Evolutionary conservation across 352 stramenopile species (phyloP), one percentile per base, ranked within the genome.

Genomic region (Phytophthora colocasiae): DNA sequence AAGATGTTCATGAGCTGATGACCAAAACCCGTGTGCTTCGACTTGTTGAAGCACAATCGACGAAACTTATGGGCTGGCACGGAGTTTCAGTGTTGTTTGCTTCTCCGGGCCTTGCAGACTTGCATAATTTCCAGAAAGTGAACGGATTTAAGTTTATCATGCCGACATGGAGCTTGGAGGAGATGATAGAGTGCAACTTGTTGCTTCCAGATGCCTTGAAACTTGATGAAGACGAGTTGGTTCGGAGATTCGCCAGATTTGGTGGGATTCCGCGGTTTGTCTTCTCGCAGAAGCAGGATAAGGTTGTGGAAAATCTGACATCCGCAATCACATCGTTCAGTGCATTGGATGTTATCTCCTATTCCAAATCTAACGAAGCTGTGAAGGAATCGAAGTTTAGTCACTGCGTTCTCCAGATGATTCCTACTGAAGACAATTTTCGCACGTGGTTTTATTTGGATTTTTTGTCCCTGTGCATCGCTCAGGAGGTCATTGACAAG

Each of bases 11-110:
- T 14, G 31, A 4, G 7, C 9, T 47, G 17, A 11, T 15, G 40
- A n/a, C 5, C n/a, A 47, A 47, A 47, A n/a, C n/a, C 17, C 7
- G 14, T 46, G 60, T 75, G 32, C 14, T 75, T 60, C 66, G 66
- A 26, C 66, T 75, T 26, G 63, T 75, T 19, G 60, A 75, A 4
- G 53, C 31, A 24, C 47, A n/a, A 11, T 65, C 58, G 6, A 22
- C 47, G 29, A 0, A 46, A 10, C 39, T 65, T 29, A 32, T 8
- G 14, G 58, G 58, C 11, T 65, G 58, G 58, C 39, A 15, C 15
- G 58, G 58, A 31, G 58, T 65, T 9, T 65, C 58, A 11, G 44
- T 65, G 52, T 29, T 65, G 27, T 65, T 65, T 53, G 54, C 54
- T 39, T 43, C 54, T 53, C 43, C 29, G 27, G 54, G 12, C 40